Conservation (phyloP, 2,329 filamentous ascomycete species). For the Venturiaceae sp. region DNA sequence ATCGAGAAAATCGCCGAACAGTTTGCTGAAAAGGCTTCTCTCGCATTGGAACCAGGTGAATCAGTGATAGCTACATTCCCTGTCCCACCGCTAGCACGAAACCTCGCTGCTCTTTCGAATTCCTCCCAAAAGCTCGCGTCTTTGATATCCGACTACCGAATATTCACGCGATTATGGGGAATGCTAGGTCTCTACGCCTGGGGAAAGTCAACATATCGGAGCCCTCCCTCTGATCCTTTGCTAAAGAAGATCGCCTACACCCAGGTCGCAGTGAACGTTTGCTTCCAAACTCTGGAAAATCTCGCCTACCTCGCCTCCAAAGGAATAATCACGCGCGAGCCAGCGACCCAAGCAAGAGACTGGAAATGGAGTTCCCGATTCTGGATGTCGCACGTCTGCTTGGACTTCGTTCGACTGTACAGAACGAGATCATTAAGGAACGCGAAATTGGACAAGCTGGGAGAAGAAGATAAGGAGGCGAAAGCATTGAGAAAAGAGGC, state of each 20-base stretch:
- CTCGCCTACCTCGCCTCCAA: conserved; percentile 66
- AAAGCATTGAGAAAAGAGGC: conserved; percentile 18
- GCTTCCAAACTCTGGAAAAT: conserved; percentile 78
- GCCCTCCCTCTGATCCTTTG: conserved; percentile 28
- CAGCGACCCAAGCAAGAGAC: conserved; percentile 44
- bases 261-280: conserved; percentile 57
- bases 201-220: conserved; percentile 30
- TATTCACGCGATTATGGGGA: conserved; percentile 68
- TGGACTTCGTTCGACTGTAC: conserved; percentile 61
- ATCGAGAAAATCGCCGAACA: conserved; percentile 25
- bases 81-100: conserved; percentile 23
- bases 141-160: conserved; percentile 61
- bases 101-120: not conserved
- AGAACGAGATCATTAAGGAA: conserved; percentile 31
- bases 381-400: conserved; percentile 68
- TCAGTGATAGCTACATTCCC: conserved; percentile 28
- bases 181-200: conserved; percentile 65
- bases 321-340: conserved; percentile 45
- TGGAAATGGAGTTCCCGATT: conserved; percentile 67
- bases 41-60: conserved; percentile 30
- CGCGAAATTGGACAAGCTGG: conserved; percentile 16
- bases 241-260: conserved; percentile 49
- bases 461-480: conserved; percentile 35
- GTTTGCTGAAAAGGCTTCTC: conserved; percentile 26
- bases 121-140: conserved; percentile 31